A percentile compares a stretch with the other conserved stretches of the same genome.
These are phyloP conservation scores for Crucihimalaya himalaica DNA, from an alignment of 345 rosid species.

Conservation along the genomic window DNA sequence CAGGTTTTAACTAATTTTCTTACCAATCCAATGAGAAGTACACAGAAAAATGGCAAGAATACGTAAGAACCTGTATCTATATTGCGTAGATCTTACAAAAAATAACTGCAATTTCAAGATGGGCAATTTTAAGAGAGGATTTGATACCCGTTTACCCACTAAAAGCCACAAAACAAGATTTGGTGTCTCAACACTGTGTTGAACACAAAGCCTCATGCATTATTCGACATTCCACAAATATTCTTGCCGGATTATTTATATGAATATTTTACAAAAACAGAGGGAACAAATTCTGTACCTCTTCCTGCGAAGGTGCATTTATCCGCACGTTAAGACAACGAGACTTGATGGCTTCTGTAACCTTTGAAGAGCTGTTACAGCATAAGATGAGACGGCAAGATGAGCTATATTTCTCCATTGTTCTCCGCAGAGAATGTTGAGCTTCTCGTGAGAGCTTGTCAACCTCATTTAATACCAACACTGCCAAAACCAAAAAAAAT, in stretches of 20 bases:
- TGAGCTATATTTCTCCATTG: conserved; percentile 97
- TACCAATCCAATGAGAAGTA: not conserved
- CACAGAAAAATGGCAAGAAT: not conserved
- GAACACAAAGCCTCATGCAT: not conserved
- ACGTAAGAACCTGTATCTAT: not conserved
- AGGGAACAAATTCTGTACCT: conserved; percentile 48
- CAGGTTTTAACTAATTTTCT: not conserved
- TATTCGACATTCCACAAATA: not conserved
- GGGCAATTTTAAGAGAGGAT: not conserved
- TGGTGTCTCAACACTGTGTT: not conserved
- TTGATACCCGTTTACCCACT: not conserved
- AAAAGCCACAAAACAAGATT: not conserved
- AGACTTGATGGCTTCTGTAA: conserved; percentile 92
- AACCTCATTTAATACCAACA: conserved; percentile 92
- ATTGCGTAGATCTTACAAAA: not conserved
- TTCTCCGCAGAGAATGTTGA: conserved; percentile 95
- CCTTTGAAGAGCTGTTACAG: conserved; percentile 96
- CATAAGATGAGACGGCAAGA: conserved; percentile 89
- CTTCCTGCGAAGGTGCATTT: conserved; percentile 86
- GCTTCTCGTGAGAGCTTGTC: conserved; percentile 99
- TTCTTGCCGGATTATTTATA: not conserved
- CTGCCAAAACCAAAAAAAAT: conserved; percentile 46
- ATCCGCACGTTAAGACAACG: conserved; percentile 93
- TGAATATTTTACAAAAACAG: not conserved
- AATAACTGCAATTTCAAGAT: not conserved